A percentile compares a stretch with the other conserved stretches of the same genome.
phyloP scores from a whole-genome alignment of 2,329 filamentous ascomycete genomes.

The Xylaria arbuscula region DNA sequence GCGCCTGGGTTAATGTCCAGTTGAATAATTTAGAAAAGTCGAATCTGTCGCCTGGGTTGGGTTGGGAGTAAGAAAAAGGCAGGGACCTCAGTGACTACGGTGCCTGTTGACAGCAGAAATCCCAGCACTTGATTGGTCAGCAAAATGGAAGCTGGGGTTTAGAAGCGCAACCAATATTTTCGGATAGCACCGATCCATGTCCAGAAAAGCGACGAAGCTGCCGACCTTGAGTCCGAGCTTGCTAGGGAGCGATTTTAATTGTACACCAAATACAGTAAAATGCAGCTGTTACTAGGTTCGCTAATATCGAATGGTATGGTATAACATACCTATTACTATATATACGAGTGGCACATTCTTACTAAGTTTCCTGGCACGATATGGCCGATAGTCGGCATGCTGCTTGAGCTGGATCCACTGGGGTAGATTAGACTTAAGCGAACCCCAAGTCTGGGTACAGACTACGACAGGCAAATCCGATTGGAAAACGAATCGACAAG shows the following conservation, averaged over 20 bases:
- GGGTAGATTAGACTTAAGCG: not conserved
- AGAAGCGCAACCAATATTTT: not conserved
- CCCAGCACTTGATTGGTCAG: too few species aligned
- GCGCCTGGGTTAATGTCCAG: too few species aligned
- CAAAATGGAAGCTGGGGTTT: too few species aligned
- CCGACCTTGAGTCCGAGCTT: not conserved
- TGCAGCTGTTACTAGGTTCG: too few species aligned
- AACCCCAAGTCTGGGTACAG: not conserved
- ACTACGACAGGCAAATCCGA: not conserved
- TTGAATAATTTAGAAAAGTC: too few species aligned
- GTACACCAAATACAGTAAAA: too few species aligned
- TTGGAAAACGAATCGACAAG: not conserved
- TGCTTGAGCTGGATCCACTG: too few species aligned
- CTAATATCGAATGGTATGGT: too few species aligned
- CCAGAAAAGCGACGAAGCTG: not conserved
- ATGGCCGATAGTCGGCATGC: not conserved
- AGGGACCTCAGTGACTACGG: not conserved
- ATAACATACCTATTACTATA: too few species aligned
- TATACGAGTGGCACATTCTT: too few species aligned
- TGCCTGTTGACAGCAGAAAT: too few species aligned
- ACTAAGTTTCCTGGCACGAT: not conserved
- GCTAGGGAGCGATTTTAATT: too few species aligned
- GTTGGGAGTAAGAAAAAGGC: not conserved
- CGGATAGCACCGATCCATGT: not conserved
- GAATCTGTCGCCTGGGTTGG: not conserved